Evolutionary conservation across 2,329 filamentous ascomycete genomes (phyloP), one percentile per base, ranked within the genome.

Genomic region (Tolypocladium album): DNA sequence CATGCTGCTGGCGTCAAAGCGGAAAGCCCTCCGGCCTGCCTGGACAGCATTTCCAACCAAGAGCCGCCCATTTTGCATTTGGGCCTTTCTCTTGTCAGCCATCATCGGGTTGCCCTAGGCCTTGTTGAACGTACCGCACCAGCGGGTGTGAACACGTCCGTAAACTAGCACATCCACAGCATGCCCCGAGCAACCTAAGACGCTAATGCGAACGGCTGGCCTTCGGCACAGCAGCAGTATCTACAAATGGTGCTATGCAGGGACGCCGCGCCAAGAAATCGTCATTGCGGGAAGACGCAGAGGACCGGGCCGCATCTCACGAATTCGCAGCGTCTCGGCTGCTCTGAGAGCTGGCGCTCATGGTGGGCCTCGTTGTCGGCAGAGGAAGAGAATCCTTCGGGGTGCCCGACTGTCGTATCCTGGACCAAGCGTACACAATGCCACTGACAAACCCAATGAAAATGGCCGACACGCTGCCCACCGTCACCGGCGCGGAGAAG

Each of bases 321-420:
- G 70, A 72, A 60, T 93, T 92, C 62, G 91, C 79, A 20, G 88
- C 88, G 74, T 97, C 93, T 69, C 90, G 85, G 82, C 87, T 91
- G 78, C 92, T 97, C 76, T 92, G 88, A 64, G 89, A 88, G 79
- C 92, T 97, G 31, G 93, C 91, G 74, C 92, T 97, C 77, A 95
- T 88, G 1, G 85, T 84, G 53, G 84, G 78, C 40, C 69, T 65
- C 67, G 88, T 80, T 2, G 88, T 91, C 45, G 92, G 84, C 58
- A 53, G 27, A 53, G 47, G 34, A 17, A 89, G 76, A 24, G 83
- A 79, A 68, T 82, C 86, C 76, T 87, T 87, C 50, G 81, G 80
- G 68, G 84, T 79, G 66, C 81, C 82, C 60, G 84, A 85, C 75
- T 96, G 89, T 75, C 89, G 87, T 65, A 96, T 83, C 52, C 56